Conservation (phyloP, 495 filamentous ascomycete species). For the Xylaria telfairii region DNA sequence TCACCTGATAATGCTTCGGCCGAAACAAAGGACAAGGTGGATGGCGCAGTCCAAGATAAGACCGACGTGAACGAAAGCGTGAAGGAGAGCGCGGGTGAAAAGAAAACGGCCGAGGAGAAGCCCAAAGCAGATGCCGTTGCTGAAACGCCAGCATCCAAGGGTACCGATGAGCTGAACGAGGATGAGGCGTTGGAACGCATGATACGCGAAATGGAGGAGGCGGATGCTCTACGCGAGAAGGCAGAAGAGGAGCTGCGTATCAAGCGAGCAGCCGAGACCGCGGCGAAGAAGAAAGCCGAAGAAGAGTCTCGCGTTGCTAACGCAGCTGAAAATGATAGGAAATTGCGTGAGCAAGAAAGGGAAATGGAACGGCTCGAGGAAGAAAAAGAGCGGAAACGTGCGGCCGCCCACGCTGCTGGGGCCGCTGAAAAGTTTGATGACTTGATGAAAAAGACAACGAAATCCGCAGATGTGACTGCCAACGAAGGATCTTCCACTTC, state of each 20-base stretch:
- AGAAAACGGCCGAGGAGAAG: constrained; percentile 55
- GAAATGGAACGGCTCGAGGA: constrained; percentile 65
- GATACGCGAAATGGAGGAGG: constrained; percentile 60
- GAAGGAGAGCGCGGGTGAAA: constrained; percentile 63
- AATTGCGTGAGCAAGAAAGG: constrained; percentile 57
- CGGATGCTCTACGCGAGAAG: constrained; percentile 57
- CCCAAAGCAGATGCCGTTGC: constrained; percentile 49
- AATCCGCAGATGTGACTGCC: constrained; percentile 36
- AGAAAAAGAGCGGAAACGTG: constrained; percentile 57
- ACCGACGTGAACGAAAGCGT: constrained; percentile 70
- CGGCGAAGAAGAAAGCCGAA: constrained; percentile 64
- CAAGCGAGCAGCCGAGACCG: constrained; percentile 63
- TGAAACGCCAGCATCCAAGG: constrained; percentile 50
- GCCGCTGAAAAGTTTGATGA: constrained; percentile 38
- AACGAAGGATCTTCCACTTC: constrained; percentile 32
- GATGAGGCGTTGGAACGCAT: constrained; percentile 54
- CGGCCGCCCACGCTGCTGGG: constrained; percentile 30
- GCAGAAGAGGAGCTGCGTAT: constrained; percentile 55
- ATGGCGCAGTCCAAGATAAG: constrained; percentile 72
- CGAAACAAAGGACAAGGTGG: constrained; percentile 35
- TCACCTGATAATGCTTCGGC: constrained; percentile 41
- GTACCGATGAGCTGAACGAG: constrained; percentile 42
- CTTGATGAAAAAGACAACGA: constrained; percentile 37
- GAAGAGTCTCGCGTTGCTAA: constrained; percentile 50
- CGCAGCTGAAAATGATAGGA: constrained; percentile 63